Base-by-base conservation (phyloP, 2,329 filamentous ascomycete species). In the Zasmidium angulare region DNA sequence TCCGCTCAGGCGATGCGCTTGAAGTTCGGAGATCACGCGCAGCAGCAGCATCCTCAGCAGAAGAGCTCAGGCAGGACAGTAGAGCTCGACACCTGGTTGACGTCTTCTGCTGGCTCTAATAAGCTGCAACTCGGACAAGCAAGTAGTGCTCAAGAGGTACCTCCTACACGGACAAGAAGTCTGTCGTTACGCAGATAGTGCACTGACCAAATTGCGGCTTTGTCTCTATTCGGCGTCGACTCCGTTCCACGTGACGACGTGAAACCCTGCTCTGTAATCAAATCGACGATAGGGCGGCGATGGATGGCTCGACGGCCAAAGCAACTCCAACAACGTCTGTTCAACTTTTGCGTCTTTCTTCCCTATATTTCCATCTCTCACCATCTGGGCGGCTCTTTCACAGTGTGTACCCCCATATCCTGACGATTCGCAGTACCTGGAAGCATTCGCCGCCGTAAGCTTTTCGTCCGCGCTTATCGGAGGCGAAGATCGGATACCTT, bases 1-100 rank as follows among this genome's bases (percentile, higher is more conserved):
- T 46, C 55, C 55, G 47, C 46, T 46, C 43, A 20, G 55, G 43
- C 40, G 55, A 19, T 14, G 10, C 24, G 55, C 24, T 46, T 48
- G 20, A 47, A 31, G 47, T 40, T 58, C 50, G 50, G 55, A 48
- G 23, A 14, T 53, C 36, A 43, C n/a, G 36, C 36, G 6, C 11
- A 17, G n/a, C 36, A 43, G n/a, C 14, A 19, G 7, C 29, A 36
- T 36, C 29, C 14, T 7, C 29, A 7, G 29, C 7, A 43, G 12
- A 43, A 19, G 36, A 43, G 14, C 6, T 43, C 36, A 10, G 6
- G n/a, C 4, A 43, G 26, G 26, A n/a, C n/a, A n/a, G n/a, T 29
- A 29, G 26, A 29, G 26, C 4, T 29, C 26, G 26, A 29, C n/a
- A n/a, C n/a, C n/a, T n/a, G n/a, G n/a, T n/a, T n/a, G n/a, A n/a